Conservation (phyloP, 2,329 filamentous ascomycete genomes). For the Aphanocladium album region DNA sequence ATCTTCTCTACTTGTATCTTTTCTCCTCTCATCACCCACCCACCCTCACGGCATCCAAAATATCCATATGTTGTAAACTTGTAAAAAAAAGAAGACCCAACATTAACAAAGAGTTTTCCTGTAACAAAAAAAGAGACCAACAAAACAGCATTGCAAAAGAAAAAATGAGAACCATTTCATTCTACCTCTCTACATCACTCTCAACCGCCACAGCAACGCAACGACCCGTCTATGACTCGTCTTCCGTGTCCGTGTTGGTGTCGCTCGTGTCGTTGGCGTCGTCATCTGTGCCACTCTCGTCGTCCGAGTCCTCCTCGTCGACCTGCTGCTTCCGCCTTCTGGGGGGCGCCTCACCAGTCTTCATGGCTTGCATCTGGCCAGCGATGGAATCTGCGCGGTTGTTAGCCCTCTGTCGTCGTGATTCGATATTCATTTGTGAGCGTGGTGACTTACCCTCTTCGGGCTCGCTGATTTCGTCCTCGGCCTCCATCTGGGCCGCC, state of each 20-base stretch:
- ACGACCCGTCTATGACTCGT: constrained; percentile 41
- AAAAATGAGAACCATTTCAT: neutral
- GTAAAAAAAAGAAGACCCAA: neutral
- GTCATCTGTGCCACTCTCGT: constrained; percentile 76
- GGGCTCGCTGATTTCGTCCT: constrained; percentile 96
- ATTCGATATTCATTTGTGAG: neutral
- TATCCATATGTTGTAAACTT: neutral
- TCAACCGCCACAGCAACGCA: neutral
- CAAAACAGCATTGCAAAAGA: neutral
- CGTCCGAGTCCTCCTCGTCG: constrained; percentile 56
- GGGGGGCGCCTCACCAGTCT: constrained; percentile 59
- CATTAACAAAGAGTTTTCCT: neutral
- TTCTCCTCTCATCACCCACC: neutral
- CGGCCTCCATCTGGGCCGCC: constrained; percentile 71
- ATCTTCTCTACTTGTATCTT: neutral
- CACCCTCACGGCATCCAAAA: neutral
- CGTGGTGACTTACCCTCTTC: constrained; percentile 94
- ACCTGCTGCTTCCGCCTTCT: constrained; percentile 42
- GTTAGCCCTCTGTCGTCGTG: constrained; percentile 20
- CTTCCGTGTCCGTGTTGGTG: constrained; percentile 65
- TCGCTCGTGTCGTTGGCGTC: constrained; percentile 62
- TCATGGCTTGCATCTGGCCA: constrained; percentile 84
- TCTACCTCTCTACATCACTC: neutral
- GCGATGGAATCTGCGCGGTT: constrained; percentile 68
- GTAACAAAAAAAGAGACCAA: no score